A percentile compares a stretch with the other conserved stretches of the same genome.
These are phyloP conservation scores for Serendipita sp. DNA, from an alignment of 768 basidiomycete species.

Conservation along the genomic window DNA sequence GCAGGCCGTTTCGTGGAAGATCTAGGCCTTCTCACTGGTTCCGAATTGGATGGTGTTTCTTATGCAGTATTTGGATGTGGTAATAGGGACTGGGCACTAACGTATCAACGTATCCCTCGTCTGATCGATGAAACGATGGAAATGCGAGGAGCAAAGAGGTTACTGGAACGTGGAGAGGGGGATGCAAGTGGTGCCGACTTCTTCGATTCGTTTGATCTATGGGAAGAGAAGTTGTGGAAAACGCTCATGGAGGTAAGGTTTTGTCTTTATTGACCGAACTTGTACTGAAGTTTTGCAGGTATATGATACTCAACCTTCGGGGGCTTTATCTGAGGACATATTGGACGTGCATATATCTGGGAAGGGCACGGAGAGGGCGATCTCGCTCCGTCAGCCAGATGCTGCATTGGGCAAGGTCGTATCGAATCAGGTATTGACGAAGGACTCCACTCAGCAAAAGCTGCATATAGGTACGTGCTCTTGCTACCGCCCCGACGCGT, in stretches of 20 bases:
- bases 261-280: neutral
- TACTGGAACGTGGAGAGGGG: conserved; percentile 12
- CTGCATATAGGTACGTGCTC: conserved; percentile 1
- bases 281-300: neutral
- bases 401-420: neutral
- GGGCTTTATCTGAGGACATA: neutral
- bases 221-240: conserved; percentile 12
- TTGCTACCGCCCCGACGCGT: neutral
- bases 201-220: conserved; percentile 14
- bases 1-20: neutral
- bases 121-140: conserved; percentile 12
- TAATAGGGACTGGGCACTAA: conserved; percentile 15
- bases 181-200: conserved; percentile 14
- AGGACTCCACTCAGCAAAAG: conserved; percentile 3
- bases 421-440: conserved; percentile 5
- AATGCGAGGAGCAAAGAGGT: conserved; percentile 10
- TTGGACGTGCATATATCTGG: conserved; percentile 5
- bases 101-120: conserved; percentile 14
- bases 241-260: neutral
- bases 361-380: neutral
- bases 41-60: neutral
- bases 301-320: neutral
- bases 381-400: conserved; percentile 8
- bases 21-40: neutral
- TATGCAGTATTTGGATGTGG: conserved; percentile 17